phyloP scores from a whole-genome alignment of 495 filamentous ascomycete genomes.

The Xylaria intraflava region DNA sequence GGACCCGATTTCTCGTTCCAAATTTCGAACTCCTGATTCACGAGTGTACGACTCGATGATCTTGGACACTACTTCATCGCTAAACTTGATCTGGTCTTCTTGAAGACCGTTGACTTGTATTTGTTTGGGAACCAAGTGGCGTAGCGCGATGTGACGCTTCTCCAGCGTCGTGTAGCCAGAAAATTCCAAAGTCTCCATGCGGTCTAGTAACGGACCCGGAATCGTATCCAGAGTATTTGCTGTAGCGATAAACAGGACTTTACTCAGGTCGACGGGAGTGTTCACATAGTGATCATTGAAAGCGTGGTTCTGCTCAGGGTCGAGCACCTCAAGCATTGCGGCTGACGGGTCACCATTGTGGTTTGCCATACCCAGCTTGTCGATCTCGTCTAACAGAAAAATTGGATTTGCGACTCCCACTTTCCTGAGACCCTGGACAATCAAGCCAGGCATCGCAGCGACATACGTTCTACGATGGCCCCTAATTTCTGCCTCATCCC shows the following conservation, averaged over 20 bases:
- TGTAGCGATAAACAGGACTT: slow-evolving; percentile 97
- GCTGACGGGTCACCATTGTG: slow-evolving; percentile 95
- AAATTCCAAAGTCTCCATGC: slow-evolving; percentile 91
- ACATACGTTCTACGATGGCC: slow-evolving; percentile 97
- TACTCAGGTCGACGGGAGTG: slow-evolving; percentile 91
- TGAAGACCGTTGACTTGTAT: slow-evolving; percentile 69
- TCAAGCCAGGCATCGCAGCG: slow-evolving; percentile 93
- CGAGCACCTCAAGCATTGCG: slow-evolving; percentile 97
- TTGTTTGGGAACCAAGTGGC: slow-evolving; percentile 93
- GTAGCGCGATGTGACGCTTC: slow-evolving; percentile 90
- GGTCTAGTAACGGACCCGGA: slow-evolving; percentile 85
- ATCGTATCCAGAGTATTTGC: slow-evolving; percentile 96
- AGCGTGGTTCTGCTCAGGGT: slow-evolving; percentile 93
- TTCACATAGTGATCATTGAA: slow-evolving; percentile 97
- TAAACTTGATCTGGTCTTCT: slow-evolving; percentile 64
- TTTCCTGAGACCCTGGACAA: slow-evolving; percentile 93
- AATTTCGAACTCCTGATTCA: slow-evolving; percentile 93
- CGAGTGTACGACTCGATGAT: slow-evolving; percentile 95
- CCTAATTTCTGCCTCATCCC: slow-evolving; percentile 94
- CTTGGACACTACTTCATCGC: slow-evolving; percentile 80
- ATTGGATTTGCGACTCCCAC: slow-evolving; percentile 95
- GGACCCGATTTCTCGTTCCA: slow-evolving; percentile 91
- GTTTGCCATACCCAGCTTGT: slow-evolving; percentile 90
- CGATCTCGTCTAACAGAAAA: slow-evolving; percentile 95
- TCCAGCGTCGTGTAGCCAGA: slow-evolving; percentile 97